Evolutionary conservation across 2,329 filamentous ascomycete species (phyloP).

Genomic region (Claviceps monticola): DNA sequence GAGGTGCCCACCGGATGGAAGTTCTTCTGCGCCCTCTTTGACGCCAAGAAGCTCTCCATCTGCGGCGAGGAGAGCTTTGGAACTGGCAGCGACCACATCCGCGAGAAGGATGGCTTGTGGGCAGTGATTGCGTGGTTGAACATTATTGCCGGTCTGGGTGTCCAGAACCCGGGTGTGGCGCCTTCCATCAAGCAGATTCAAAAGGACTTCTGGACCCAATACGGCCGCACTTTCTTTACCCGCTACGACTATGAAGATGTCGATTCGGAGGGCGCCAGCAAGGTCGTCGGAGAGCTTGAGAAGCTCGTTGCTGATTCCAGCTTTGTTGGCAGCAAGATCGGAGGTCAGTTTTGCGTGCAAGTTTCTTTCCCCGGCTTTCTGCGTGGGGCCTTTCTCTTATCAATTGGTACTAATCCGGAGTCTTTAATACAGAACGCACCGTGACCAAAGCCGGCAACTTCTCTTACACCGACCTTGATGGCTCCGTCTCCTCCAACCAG

Average conservation of each 20-base stretch:
- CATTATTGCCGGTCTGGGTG: conserved; percentile 88
- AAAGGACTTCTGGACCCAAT: conserved; percentile 90
- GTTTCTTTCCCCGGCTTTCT: background rate
- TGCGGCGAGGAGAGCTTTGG: conserved; percentile 98
- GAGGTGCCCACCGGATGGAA: conserved; percentile 99
- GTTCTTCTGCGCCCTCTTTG: conserved; percentile 95
- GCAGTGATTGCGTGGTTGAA: conserved; percentile 96
- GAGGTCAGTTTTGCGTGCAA: conserved; percentile 32
- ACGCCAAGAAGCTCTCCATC: conserved; percentile 91
- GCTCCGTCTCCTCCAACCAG: conserved; percentile 89
- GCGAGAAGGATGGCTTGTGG: conserved; percentile 98
- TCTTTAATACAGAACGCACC: conserved; percentile 44
- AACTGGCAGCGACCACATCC: conserved; percentile 95
- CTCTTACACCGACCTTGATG: conserved; percentile 96
- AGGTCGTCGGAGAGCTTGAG: conserved; percentile 71
- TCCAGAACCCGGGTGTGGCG: conserved; percentile 62
- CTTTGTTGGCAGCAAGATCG: conserved; percentile 73
- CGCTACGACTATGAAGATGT: conserved; percentile 97
- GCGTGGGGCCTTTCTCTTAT: background rate
- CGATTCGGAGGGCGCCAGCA: conserved; percentile 78
- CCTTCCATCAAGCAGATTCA: conserved; percentile 95
- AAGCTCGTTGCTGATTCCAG: conserved; percentile 58
- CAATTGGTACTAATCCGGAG: conserved; percentile 3
- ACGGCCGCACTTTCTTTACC: conserved; percentile 97
- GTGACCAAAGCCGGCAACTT: conserved; percentile 90